Conservation (phyloP, 805 yeast species). For the Nakazawaea wickerhamii region DNA sequence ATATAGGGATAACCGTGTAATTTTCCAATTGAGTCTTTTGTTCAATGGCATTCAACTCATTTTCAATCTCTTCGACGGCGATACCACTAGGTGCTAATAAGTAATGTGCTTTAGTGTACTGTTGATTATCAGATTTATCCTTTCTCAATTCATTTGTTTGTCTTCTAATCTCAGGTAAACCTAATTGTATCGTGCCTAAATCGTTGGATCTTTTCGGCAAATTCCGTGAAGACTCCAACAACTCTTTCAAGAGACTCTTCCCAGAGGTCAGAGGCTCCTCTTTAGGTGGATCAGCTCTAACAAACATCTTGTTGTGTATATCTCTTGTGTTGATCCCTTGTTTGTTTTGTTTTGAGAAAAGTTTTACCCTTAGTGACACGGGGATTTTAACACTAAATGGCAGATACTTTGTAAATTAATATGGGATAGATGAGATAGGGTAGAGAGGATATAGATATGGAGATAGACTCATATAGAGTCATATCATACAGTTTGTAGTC, state of each 20-base stretch:
- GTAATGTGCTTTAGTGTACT: slow-evolving; percentile 75
- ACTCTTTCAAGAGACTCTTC: slow-evolving; percentile 46
- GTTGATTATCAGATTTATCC: slow-evolving; percentile 31
- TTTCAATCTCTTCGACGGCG: slow-evolving; percentile 76
- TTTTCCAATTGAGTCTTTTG: slow-evolving; percentile 13
- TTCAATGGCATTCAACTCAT: slow-evolving; percentile 42
- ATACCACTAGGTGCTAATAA: slow-evolving; percentile 85
- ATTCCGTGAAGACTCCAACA: slow-evolving; percentile 70
- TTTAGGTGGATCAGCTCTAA: neutral
- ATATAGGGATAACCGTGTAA: neutral
- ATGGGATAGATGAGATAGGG: too few species aligned
- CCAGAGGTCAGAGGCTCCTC: slow-evolving; percentile 13
- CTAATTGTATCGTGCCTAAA: slow-evolving; percentile 75
- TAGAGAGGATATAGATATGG: too few species aligned
- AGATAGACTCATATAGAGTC: too few species aligned
- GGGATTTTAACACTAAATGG: neutral
- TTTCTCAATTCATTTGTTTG: slow-evolving; percentile 56
- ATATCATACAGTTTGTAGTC: too few species aligned
- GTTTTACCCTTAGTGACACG: neutral
- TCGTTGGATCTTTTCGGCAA: slow-evolving; percentile 63
- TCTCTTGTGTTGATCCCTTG: neutral
- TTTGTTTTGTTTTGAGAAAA: neutral
- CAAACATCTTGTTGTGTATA: neutral
- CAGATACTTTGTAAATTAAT: too few species aligned
- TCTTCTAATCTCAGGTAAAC: slow-evolving; percentile 71